A percentile compares a stretch with the other conserved stretches of the same genome.
phyloP scores from a whole-genome alignment of 306 rosid species.

The cucumber (Cucumis sativus) region DNA sequence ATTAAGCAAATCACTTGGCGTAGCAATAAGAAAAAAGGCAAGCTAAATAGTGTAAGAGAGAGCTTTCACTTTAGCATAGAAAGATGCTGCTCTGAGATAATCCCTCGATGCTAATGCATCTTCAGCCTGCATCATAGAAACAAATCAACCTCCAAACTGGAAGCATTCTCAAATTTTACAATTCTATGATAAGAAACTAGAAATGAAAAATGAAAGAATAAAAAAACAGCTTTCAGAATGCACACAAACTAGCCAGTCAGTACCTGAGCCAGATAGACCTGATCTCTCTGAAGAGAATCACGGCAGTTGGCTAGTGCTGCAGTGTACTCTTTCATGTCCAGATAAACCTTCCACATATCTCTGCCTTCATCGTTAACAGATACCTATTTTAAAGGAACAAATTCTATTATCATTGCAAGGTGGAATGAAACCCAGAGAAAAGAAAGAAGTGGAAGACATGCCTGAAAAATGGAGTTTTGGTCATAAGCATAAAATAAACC shows the following conservation, averaged over 20 bases:
- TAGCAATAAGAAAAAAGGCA: constrained; percentile 8
- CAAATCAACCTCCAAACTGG: not conserved
- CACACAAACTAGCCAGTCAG: constrained; percentile 8
- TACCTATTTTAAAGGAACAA: constrained; percentile 35
- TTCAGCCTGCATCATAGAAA: constrained; percentile 74
- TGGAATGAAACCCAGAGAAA: constrained; percentile 1
- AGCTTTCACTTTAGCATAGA: constrained; percentile 73
- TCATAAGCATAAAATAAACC: constrained; percentile 93
- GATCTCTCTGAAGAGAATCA: constrained; percentile 87
- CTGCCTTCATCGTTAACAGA: constrained; percentile 89
- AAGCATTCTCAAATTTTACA: not conserved
- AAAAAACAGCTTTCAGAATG: not conserved
- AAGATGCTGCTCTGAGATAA: constrained; percentile 83
- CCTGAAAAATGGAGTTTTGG: constrained; percentile 93
- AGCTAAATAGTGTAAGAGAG: constrained; percentile 16
- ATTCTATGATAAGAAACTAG: not conserved
- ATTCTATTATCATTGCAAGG: constrained; percentile 6
- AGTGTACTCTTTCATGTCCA: constrained; percentile 89
- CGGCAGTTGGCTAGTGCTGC: constrained; percentile 90
- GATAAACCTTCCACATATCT: constrained; percentile 97
- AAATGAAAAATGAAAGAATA: not conserved
- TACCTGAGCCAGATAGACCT: constrained; percentile 86
- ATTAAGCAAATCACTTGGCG: not conserved
- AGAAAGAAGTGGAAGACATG: constrained; percentile 15
- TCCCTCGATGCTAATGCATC: constrained; percentile 75